Conservation (phyloP, 1,284 basidiomycete genomes). For the Ganoderma leucocontextum region DNA sequence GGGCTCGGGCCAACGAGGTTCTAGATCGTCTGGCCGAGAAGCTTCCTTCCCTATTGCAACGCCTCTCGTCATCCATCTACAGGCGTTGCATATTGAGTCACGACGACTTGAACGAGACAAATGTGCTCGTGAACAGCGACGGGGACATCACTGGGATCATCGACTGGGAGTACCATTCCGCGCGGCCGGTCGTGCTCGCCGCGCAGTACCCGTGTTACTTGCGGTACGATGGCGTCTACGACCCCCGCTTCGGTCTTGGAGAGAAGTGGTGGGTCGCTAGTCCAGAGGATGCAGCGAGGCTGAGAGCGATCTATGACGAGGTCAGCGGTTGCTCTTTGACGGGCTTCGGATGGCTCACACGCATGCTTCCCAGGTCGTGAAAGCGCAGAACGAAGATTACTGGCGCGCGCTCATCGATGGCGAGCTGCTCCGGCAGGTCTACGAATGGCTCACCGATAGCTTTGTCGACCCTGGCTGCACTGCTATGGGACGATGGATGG, state of each 20-base stretch:
- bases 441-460: conserved; percentile 13
- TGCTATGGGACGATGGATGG: conserved; percentile 10
- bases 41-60: conserved; percentile 7
- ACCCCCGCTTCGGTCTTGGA: conserved; percentile 4
- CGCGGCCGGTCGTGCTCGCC: conserved; percentile 15
- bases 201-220: conserved; percentile 12
- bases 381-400: conserved; percentile 13
- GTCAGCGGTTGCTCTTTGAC: not conserved
- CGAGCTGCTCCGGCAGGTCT: conserved; percentile 12
- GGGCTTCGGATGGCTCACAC: not conserved
- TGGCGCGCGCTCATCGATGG: conserved; percentile 23
- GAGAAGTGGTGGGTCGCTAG: conserved; percentile 10
- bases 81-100: conserved; percentile 21
- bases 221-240: conserved; percentile 21
- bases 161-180: conserved; percentile 28
- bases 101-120: conserved; percentile 18
- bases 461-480: not conserved
- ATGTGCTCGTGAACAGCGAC: conserved; percentile 14
- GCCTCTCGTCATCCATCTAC: not conserved
- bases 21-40: conserved; percentile 5
- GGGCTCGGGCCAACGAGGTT: not conserved
- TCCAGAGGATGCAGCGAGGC: conserved; percentile 10
- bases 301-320: conserved; percentile 12
- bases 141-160: conserved; percentile 18
- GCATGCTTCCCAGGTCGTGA: conserved; percentile 5